A percentile compares a stretch with the other conserved stretches of the same genome.
Conservation (phyloP, 371 early-diverging fungal genomes). For the Mucor mucedo region DNA sequence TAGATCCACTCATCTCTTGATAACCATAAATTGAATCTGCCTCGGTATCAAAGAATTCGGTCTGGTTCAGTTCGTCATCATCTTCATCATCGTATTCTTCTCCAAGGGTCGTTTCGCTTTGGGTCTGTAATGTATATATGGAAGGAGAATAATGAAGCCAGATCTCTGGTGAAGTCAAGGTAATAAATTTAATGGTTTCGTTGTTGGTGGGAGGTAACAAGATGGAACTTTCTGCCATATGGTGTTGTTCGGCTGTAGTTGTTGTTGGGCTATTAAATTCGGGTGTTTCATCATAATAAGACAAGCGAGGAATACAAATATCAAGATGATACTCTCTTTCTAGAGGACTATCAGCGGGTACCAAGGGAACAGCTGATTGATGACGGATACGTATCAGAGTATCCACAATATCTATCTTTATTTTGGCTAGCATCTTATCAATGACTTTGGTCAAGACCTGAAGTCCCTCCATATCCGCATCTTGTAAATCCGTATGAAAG, state of each 20-base stretch:
- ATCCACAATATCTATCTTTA: conserved; percentile 61
- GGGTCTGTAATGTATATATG: conserved; percentile 25
- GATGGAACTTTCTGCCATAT: conserved; percentile 49
- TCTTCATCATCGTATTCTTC: conserved; percentile 6
- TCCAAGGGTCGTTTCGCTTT: conserved; percentile 30
- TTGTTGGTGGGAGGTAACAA: conserved; percentile 36
- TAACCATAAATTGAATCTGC: conserved; percentile 16
- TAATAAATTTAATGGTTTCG: conserved; percentile 51
- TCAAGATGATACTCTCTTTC: conserved; percentile 58
- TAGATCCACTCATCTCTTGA: conserved; percentile 38
- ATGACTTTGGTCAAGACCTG: conserved; percentile 71
- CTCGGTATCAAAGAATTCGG: conserved; percentile 43
- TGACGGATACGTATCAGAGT: conserved; percentile 61
- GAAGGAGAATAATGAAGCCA: conserved; percentile 35
- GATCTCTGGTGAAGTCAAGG: conserved; percentile 42
- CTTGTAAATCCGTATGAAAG: conserved; percentile 36
- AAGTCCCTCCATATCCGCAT: conserved; percentile 62
- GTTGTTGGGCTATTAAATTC: conserved; percentile 38
- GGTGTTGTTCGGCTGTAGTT: background rate
- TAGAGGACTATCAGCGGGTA: conserved; percentile 10
- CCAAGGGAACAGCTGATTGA: conserved; percentile 44
- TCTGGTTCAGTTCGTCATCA: conserved; percentile 18
- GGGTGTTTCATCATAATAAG: conserved; percentile 68
- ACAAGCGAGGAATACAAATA: conserved; percentile 57
- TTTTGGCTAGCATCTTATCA: conserved; percentile 71